phyloP scores from a whole-genome alignment of 2,329 filamentous ascomycete species.

The Cladosporium sp. region DNA sequence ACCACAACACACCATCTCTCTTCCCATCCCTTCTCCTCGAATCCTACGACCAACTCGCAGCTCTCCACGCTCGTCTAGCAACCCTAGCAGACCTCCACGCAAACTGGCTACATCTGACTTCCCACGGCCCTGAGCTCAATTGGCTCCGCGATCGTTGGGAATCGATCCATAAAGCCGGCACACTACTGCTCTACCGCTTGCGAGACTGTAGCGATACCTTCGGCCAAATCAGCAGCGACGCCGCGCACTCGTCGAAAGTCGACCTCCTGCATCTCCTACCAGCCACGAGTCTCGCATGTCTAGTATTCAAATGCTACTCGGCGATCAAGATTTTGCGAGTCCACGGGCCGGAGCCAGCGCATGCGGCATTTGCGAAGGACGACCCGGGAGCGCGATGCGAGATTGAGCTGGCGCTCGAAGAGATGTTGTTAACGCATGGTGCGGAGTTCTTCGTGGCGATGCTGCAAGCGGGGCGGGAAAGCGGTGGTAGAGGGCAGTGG shows the following conservation, averaged over 20 bases:
- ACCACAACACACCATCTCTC: conserved; percentile 22
- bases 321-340: conserved; percentile 35
- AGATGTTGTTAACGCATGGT: conserved; percentile 34
- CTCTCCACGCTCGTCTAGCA: conserved; percentile 25
- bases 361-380: conserved; percentile 22
- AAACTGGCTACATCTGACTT: conserved; percentile 34
- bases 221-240: not conserved
- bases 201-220: conserved; percentile 26
- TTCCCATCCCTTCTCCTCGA: conserved; percentile 29
- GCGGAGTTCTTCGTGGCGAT: conserved; percentile 33
- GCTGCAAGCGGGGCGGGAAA: conserved; percentile 23
- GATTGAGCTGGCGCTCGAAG: conserved; percentile 37
- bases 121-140: conserved; percentile 29
- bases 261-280: conserved; percentile 32
- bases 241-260: conserved; percentile 20
- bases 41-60: conserved; percentile 15
- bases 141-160: conserved; percentile 37
- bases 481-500: not conserved
- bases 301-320: conserved; percentile 36
- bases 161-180: conserved; percentile 33
- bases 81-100: conserved; percentile 29
- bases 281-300: conserved; percentile 33
- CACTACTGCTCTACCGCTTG: conserved; percentile 36
- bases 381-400: conserved; percentile 31
- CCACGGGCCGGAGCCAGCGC: conserved; percentile 33